Conservation (phyloP, 352 stramenopile genomes). For the Aphanomyces euteiches region DNA sequence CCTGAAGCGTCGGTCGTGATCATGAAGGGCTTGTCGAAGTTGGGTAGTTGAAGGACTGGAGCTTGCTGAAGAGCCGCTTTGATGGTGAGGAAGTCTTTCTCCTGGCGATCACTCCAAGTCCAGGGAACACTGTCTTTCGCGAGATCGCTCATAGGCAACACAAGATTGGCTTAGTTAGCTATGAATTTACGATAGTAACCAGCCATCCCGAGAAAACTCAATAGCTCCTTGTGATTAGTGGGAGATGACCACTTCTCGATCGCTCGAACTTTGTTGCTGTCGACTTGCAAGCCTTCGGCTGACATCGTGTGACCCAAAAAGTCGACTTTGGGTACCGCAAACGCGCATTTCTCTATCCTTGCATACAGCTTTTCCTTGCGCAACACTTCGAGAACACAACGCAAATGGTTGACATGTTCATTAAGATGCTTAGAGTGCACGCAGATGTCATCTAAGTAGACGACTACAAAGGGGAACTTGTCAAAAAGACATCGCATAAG, state of each 20-base stretch:
- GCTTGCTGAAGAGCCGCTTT: slow-evolving; percentile 6
- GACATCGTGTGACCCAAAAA: slow-evolving; percentile 33
- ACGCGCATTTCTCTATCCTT: slow-evolving; percentile 19
- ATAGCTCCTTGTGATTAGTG: slow-evolving; percentile 21
- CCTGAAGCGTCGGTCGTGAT: slow-evolving; percentile 36
- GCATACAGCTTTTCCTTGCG: slow-evolving; percentile 24
- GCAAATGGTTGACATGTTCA: slow-evolving; percentile 9
- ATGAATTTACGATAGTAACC: slow-evolving; percentile 36
- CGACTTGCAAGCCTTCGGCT: slow-evolving; percentile 7
- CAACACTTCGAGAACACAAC: neutral
- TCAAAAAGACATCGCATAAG: slow-evolving; percentile 24
- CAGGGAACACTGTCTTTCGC: slow-evolving; percentile 30
- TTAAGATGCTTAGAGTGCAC: slow-evolving; percentile 4
- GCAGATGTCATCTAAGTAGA: slow-evolving; percentile 29
- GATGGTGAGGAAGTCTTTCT: neutral
- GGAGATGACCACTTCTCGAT: slow-evolving; percentile 27
- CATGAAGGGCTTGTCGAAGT: slow-evolving; percentile 8
- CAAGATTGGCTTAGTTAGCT: slow-evolving; percentile 27
- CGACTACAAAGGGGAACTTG: slow-evolving; percentile 10
- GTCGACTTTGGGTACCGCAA: slow-evolving; percentile 16
- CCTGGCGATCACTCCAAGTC: slow-evolving; percentile 15
- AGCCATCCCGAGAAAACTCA: slow-evolving; percentile 33
- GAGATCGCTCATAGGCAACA: slow-evolving; percentile 30
- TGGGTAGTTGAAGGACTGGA: neutral
- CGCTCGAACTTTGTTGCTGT: slow-evolving; percentile 26